Evolutionary conservation across 176 grass and related monocot genomes (phyloP).

Genomic region (Urochloa ruziziensis): DNA sequence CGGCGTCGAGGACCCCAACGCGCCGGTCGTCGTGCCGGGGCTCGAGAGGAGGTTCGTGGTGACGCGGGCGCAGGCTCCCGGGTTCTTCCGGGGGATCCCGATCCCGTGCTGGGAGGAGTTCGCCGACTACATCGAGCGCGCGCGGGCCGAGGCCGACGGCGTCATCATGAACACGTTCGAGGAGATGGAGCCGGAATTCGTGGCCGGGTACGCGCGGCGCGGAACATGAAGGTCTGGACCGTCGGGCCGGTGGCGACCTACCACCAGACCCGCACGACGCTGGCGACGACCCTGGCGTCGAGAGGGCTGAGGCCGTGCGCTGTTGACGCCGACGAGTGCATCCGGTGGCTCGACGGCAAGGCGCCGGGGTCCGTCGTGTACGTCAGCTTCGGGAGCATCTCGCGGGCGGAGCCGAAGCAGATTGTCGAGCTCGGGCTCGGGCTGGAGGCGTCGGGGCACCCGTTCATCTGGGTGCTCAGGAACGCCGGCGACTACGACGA

Average conservation of each 20-base stretch:
- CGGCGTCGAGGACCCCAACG: not conserved
- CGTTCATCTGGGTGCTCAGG: conserved; percentile 54
- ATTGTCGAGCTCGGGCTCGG: conserved; percentile 55
- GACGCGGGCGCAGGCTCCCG: conserved; percentile 40
- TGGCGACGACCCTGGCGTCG: conserved; percentile 1
- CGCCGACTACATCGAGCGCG: conserved; percentile 13
- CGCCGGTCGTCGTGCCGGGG: conserved; percentile 48
- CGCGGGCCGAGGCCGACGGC: conserved; percentile 42
- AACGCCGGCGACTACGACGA: not conserved
- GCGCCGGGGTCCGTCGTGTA: conserved; percentile 54
- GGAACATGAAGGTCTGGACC: conserved; percentile 58
- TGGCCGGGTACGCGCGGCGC: conserved; percentile 37
- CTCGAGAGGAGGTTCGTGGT: conserved; percentile 43
- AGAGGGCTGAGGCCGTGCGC: not conserved
- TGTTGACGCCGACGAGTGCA: conserved; percentile 35
- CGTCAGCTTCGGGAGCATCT: conserved; percentile 73
- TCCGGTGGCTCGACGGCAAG: conserved; percentile 50
- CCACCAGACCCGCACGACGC: conserved; percentile 14
- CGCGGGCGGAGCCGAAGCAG: conserved; percentile 33
- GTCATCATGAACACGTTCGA: conserved; percentile 50
- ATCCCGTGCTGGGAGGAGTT: not conserved
- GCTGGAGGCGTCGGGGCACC: conserved; percentile 37
- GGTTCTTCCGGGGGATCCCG: conserved; percentile 16
- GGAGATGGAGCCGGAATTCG: conserved; percentile 50
- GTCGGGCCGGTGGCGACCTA: conserved; percentile 50